phyloP scores from a whole-genome alignment of 2,329 filamentous ascomycete species.

The Paraphoma chrysanthemicola region DNA sequence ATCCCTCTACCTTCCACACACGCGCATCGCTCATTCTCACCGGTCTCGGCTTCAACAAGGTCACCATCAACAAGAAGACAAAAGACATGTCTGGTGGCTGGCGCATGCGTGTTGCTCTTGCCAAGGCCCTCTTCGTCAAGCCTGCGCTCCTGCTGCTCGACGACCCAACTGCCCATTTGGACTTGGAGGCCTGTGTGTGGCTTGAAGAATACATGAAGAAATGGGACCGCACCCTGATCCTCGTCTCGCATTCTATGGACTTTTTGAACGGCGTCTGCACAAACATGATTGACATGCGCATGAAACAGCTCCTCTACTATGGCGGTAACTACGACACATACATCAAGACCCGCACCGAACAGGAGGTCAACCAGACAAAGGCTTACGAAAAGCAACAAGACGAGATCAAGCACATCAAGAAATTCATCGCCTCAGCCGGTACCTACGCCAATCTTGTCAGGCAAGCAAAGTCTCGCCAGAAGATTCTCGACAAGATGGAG shows the following conservation, averaged over 20 bases:
- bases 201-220: conserved; percentile 99
- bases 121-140: conserved; percentile 98
- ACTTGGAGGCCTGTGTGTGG: conserved; percentile 99
- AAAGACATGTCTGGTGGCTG: conserved; percentile 99
- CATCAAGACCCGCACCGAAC: conserved; percentile 89
- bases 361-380: conserved; percentile 98
- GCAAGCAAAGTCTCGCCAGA: conserved; percentile 98
- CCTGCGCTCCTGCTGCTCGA: conserved; percentile 94
- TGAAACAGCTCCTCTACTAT: conserved; percentile 90
- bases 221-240: conserved; percentile 95
- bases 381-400: conserved; percentile 99
- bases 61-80: conserved; percentile 97
- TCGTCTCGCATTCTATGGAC: conserved; percentile 98
- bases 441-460: conserved; percentile 99
- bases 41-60: conserved; percentile 99
- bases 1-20: conserved; percentile 94
- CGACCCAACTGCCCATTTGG: conserved; percentile 98
- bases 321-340: conserved; percentile 99
- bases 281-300: conserved; percentile 98
- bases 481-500: conserved; percentile 99
- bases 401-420: conserved; percentile 99
- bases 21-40: conserved; percentile 96
- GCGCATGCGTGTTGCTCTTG: conserved; percentile 99
- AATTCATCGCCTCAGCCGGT: conserved; percentile 99
- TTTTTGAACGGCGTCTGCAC: conserved; percentile 99